These are phyloP conservation scores for Monosporozyma siamensis DNA, from an alignment of 805 yeast genomes.

Conservation along the genomic window DNA sequence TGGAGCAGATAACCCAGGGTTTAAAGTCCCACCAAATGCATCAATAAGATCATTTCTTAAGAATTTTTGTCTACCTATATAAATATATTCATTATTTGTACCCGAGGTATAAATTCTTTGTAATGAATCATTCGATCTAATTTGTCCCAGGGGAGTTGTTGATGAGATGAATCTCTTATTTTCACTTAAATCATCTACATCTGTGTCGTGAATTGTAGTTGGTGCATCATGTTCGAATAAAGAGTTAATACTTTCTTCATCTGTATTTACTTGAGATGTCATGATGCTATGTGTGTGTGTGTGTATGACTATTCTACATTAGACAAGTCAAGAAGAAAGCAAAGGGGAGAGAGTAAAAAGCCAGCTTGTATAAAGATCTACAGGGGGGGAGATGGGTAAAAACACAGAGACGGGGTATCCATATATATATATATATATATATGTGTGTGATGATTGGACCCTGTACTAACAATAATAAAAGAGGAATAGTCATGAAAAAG, in stretches of 20 bases:
- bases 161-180: neutral
- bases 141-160: neutral
- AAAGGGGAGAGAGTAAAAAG: too few species aligned
- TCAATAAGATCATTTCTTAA: conserved; percentile 46
- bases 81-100: conserved; percentile 53
- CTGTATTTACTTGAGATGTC: neutral
- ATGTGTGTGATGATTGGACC: too few species aligned
- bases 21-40: conserved; percentile 79
- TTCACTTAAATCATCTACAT: neutral
- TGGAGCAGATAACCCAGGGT: conserved; percentile 53
- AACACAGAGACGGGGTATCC: too few species aligned
- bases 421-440: too few species aligned
- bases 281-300: neutral
- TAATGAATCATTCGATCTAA: conserved; percentile 7
- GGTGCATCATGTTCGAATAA: conserved; percentile 2
- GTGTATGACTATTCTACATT: too few species aligned
- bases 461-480: too few species aligned
- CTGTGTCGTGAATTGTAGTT: conserved; percentile 3
- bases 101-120: conserved; percentile 30
- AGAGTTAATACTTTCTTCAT: conserved; percentile 5
- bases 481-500: too few species aligned
- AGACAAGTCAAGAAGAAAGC: too few species aligned
- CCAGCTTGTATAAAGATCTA: too few species aligned
- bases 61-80: conserved; percentile 64
- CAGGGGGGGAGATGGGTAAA: too few species aligned